phyloP scores from a whole-genome alignment of 2,329 filamentous ascomycete genomes.

The Neodidymelliopsis sp. region DNA sequence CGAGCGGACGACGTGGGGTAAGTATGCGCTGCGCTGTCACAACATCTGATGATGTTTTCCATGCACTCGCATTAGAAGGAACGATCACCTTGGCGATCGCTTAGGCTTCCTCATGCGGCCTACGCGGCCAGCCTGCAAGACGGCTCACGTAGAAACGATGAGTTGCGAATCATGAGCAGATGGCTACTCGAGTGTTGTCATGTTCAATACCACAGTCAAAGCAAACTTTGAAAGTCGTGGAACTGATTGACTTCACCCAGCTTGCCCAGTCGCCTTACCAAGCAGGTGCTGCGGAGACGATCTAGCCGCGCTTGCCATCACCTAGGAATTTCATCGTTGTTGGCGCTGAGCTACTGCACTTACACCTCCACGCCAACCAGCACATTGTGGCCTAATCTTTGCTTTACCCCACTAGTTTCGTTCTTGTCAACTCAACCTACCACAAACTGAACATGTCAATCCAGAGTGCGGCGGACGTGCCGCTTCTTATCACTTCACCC shows the following conservation, averaged over 20 bases:
- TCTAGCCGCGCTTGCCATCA: constrained; percentile 6
- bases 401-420: constrained; percentile 19
- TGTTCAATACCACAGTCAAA: too few relatives aligned
- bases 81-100: constrained; percentile 30
- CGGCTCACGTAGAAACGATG: neutral
- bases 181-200: too few relatives aligned
- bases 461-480: constrained; percentile 71
- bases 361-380: constrained; percentile 18
- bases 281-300: constrained; percentile 12
- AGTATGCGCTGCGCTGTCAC: neutral
- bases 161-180: too few relatives aligned
- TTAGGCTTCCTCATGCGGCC: constrained; percentile 23
- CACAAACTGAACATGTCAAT: constrained; percentile 38
- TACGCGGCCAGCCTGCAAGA: neutral
- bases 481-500: constrained; percentile 76
- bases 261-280: too few relatives aligned
- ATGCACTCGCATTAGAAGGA: constrained; percentile 24
- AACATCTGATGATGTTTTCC: constrained; percentile 17
- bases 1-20: neutral
- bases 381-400: constrained; percentile 20
- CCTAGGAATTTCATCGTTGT: constrained; percentile 12
- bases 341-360: constrained; percentile 17
- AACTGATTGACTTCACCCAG: too few relatives aligned
- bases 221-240: too few relatives aligned
- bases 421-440: constrained; percentile 8